Evolutionary conservation across 805 yeast genomes (phyloP).

Genomic region (Monosporozyma servazzii): DNA sequence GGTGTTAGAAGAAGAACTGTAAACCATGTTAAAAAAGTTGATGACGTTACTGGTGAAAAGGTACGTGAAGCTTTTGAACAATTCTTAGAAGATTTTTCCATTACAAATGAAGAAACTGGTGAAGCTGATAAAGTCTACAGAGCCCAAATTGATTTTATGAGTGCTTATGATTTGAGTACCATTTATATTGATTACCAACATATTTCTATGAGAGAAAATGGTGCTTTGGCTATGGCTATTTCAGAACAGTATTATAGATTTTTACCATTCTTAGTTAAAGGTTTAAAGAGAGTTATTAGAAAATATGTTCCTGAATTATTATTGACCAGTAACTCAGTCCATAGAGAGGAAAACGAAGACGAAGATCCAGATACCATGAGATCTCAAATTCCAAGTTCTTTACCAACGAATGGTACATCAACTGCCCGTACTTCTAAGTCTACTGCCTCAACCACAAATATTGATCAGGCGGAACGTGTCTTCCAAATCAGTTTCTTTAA

Average conservation of each 20-base stretch:
- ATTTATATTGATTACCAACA: slow-evolving; percentile 82
- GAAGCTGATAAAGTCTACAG: slow-evolving; percentile 52
- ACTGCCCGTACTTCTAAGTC: slow-evolving; percentile 25
- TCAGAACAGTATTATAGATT: slow-evolving; percentile 89
- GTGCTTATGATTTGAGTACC: slow-evolving; percentile 62
- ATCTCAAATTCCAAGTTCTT: slow-evolving; percentile 4
- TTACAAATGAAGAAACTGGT: slow-evolving; percentile 26
- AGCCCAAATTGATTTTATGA: slow-evolving; percentile 75
- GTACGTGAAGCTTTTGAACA: slow-evolving; percentile 86
- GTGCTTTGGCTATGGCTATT: slow-evolving; percentile 82
- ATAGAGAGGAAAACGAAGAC: slow-evolving; percentile 15
- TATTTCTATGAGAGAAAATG: slow-evolving; percentile 63
- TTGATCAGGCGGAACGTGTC: slow-evolving; percentile 55
- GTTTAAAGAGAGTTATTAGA: slow-evolving; percentile 63
- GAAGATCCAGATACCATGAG: slow-evolving; percentile 1
- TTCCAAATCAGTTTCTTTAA: slow-evolving; percentile 86
- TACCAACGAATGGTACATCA: slow-evolving; percentile 4
- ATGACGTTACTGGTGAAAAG: slow-evolving; percentile 86
- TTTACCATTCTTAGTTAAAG: slow-evolving; percentile 71
- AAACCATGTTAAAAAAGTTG: slow-evolving; percentile 71
- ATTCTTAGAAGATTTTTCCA: slow-evolving; percentile 60
- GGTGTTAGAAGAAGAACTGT: slow-evolving; percentile 45
- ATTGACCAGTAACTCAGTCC: slow-evolving; percentile 33
- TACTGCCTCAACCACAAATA: slow-evolving; percentile 35
- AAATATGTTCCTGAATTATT: slow-evolving; percentile 67